These are phyloP conservation scores for Boletus insuetus DNA, from an alignment of 768 basidiomycete genomes.

Conservation along the genomic window DNA sequence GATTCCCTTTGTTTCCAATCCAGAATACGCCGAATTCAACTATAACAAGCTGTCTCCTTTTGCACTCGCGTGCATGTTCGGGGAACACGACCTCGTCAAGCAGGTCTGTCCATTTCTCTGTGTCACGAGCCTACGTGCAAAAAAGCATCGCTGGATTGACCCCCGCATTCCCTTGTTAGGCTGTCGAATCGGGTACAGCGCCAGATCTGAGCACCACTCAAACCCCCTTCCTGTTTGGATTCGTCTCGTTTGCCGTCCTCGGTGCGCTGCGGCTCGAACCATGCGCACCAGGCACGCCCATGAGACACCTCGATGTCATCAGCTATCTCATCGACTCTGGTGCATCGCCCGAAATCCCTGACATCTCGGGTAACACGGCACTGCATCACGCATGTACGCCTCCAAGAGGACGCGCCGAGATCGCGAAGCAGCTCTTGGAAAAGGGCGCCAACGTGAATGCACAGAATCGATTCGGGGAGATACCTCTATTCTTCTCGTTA, in stretches of 20 bases:
- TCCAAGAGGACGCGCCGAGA: conserved; percentile 21
- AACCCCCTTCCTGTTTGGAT: conserved; percentile 44
- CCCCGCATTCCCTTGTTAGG: conserved; percentile 7
- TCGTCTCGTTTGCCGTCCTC: conserved; percentile 37
- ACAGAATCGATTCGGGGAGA: conserved; percentile 48
- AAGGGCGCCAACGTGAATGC: conserved; percentile 48
- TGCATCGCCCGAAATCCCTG: conserved; percentile 38
- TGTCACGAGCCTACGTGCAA: neutral
- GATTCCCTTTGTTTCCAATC: neutral
- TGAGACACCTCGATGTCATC: conserved; percentile 37
- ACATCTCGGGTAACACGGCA: conserved; percentile 49
- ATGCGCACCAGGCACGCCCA: conserved; percentile 4
- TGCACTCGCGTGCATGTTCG: conserved; percentile 25
- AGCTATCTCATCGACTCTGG: conserved; percentile 42
- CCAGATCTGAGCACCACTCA: conserved; percentile 41
- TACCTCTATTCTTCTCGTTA: conserved; percentile 38
- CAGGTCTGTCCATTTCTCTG: conserved; percentile 11
- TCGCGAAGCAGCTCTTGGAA: conserved; percentile 41
- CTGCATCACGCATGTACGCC: conserved; percentile 45
- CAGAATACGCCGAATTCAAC: conserved; percentile 22
- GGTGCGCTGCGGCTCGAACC: conserved; percentile 39
- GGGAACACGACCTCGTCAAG: conserved; percentile 18
- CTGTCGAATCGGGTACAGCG: conserved; percentile 27
- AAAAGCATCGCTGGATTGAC: neutral
- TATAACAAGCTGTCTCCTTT: conserved; percentile 20